Evolutionary conservation across 1,284 basidiomycete genomes (phyloP).

Genomic region (Sphaerobolus stellatus): DNA sequence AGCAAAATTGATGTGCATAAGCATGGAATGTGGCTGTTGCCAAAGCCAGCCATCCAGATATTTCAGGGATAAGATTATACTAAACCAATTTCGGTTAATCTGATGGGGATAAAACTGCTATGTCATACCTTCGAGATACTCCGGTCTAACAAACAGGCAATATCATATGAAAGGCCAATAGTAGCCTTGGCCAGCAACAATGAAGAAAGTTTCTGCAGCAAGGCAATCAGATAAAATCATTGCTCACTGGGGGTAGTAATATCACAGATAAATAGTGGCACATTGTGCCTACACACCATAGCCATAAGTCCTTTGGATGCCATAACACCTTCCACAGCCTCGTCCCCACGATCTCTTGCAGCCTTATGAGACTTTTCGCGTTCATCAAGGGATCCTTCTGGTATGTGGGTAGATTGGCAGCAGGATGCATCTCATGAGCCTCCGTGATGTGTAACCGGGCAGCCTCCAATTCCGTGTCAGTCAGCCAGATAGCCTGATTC

Average conservation of each 20-base stretch:
- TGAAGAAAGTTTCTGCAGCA: conserved; percentile 28
- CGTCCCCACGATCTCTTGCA: background rate
- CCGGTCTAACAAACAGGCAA: conserved; percentile 28
- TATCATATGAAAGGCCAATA: conserved; percentile 31
- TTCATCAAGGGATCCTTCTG: too few species aligned
- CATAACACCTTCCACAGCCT: conserved; percentile 20
- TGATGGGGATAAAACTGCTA: conserved; percentile 11
- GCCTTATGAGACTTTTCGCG: too few species aligned
- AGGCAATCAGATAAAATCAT: conserved; percentile 27
- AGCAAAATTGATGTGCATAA: conserved; percentile 35
- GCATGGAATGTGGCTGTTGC: conserved; percentile 34
- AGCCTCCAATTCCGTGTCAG: too few species aligned
- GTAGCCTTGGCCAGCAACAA: too few species aligned
- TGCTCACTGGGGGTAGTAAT: conserved; percentile 32
- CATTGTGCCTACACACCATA: conserved; percentile 33
- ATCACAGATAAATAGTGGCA: conserved; percentile 29
- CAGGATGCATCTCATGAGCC: too few species aligned
- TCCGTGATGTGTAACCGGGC: too few species aligned
- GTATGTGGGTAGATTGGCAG: too few species aligned
- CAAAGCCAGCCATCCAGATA: conserved; percentile 23
- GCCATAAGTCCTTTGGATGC: conserved; percentile 34
- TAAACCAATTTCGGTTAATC: background rate
- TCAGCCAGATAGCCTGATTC: too few species aligned
- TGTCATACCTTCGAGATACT: conserved; percentile 28
- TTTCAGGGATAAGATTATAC: conserved; percentile 13